Base-by-base conservation (phyloP, 129 eudicot genomes). In the Ambrosia artemisiifolia region DNA sequence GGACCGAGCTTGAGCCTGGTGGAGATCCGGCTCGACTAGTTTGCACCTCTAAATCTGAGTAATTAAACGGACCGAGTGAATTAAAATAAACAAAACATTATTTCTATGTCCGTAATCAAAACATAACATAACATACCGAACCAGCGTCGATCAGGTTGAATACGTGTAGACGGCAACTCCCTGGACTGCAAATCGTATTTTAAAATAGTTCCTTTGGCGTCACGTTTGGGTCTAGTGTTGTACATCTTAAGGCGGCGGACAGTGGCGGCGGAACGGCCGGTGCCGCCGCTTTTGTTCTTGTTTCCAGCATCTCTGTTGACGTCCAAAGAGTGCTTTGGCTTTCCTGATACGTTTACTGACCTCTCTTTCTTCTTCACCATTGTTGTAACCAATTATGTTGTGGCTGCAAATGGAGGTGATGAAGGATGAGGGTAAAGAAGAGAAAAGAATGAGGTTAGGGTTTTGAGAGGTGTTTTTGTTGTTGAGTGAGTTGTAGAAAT, bases 171-270 rank as follows among this genome's bases (percentile, higher is more conserved):
- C 1, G 99, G 99, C 81, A 90, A 49, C 63, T 84, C 94, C 73
- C 71, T 77, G 14, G 94, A 88, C 77, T 95, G 96, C 69, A 84
- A 76, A 38, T 88, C 97, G 38, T 86, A 70, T 33, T 81, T 88
- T 0, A 83, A 1, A 34, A 95, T 78, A 7, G 80, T 81, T 14
- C 99, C 97, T 61, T 81, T 79, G 2, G 82, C 46, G 69, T 95
- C 70, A 36, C 99, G 89, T 75, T 84, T 88, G 1, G 99, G 97
- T 72, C 85, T 80, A 0, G 79, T 83, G 1, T 88, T 88, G 80
- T 90, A 95, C 99, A 95, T 95, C 91, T 88, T 90, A 77, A 95
- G 96, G 59, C 99, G 91, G 69, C 97, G 97, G 59, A 95, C 94
- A 1, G 97, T 90, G 84, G 99, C 82, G 76, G 97, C 69, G 69